A percentile compares a stretch with the other conserved stretches of the same genome.
Evolutionary conservation across 805 yeast genomes (phyloP).

Genomic region (Yueomyces sinensis): DNA sequence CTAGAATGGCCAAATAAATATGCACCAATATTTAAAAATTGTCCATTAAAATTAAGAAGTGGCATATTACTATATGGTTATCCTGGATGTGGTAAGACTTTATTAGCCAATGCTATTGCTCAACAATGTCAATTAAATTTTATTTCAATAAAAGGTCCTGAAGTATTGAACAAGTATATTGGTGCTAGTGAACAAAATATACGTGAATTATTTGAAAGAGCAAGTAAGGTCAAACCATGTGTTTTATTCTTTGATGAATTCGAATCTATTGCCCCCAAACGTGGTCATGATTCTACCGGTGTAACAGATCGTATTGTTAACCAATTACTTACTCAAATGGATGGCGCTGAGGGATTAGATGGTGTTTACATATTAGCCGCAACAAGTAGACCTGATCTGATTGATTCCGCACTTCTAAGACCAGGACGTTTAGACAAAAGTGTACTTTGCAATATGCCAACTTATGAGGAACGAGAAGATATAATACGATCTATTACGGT

Average conservation of each 20-base stretch:
- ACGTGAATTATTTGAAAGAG: slow-evolving; percentile 84
- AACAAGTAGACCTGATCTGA: slow-evolving; percentile 88
- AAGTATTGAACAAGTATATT: slow-evolving; percentile 83
- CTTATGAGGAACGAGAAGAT: slow-evolving; percentile 53
- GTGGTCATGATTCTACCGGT: slow-evolving; percentile 97
- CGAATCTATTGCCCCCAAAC: slow-evolving; percentile 93
- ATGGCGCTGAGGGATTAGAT: slow-evolving; percentile 96
- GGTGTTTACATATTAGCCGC: slow-evolving; percentile 97
- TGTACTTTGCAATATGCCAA: slow-evolving; percentile 82
- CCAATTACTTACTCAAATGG: slow-evolving; percentile 96
- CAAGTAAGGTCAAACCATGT: slow-evolving; percentile 91
- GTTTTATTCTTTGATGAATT: slow-evolving; percentile 88
- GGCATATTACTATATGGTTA: slow-evolving; percentile 88
- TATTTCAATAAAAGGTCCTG: slow-evolving; percentile 91
- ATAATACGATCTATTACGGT: slow-evolving; percentile 33
- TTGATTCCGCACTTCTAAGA: slow-evolving; percentile 86
- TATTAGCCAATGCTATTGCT: slow-evolving; percentile 86
- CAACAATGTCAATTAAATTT: slow-evolving; percentile 89
- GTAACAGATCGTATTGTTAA: slow-evolving; percentile 96
- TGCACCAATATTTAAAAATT: slow-evolving; percentile 84
- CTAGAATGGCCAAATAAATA: slow-evolving; percentile 95
- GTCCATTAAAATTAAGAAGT: slow-evolving; percentile 78
- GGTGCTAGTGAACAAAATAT: slow-evolving; percentile 97
- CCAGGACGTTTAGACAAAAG: slow-evolving; percentile 95
- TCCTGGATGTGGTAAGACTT: slow-evolving; percentile 96